Base-by-base conservation (phyloP, 2,329 filamentous ascomycete genomes). In the Cytospora schulzeri region DNA sequence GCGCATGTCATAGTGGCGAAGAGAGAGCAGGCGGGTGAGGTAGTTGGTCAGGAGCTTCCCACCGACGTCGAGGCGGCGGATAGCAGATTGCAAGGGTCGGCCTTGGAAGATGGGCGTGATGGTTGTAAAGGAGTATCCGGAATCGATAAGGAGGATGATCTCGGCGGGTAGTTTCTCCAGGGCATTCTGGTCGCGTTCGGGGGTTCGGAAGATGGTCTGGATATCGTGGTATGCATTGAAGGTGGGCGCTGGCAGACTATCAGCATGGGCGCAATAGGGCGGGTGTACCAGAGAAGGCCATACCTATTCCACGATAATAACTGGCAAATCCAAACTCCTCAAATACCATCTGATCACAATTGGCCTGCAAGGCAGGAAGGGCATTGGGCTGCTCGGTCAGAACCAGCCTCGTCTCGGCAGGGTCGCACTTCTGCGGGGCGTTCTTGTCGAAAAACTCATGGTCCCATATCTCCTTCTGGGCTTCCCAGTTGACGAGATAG, bases 271-370 rank as follows among this genome's bases (percentile, higher is more conserved):
- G 35, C n/a, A 17, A 38, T 60, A n/a, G 54, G 33, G 28, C 17
- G 60, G 19, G 17, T 45, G 19, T 63, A 41, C n/a, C n/a, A 35
- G 14, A 22, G 53, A 51, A 12, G 35, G 11, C 70, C 80, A 65
- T 75, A 86, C 91, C 91, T 68, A 91, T 80, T 64, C 86, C 88
- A 66, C 95, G 87, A 69, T 90, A 90, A 77, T 96, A 96, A 69
- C 91, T 90, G 14, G 89, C 86, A 76, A 99, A 99, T 2, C 92
- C 92, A 79, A 95, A 99, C 74, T 98, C 93, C 74, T 99, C 95
- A 80, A 99, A 98, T 1, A 98, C 87, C 73, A 99, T 92, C 79
- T 99, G 94, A 73, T 99, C 95, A 70, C 92, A 93, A 74, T 97
- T 95, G 48, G 89, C 86, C 76, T 97, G 93, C 68, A 99, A 78